phyloP scores from a whole-genome alignment of 2,329 filamentous ascomycete genomes.

The Sclerotinia glacialis region DNA sequence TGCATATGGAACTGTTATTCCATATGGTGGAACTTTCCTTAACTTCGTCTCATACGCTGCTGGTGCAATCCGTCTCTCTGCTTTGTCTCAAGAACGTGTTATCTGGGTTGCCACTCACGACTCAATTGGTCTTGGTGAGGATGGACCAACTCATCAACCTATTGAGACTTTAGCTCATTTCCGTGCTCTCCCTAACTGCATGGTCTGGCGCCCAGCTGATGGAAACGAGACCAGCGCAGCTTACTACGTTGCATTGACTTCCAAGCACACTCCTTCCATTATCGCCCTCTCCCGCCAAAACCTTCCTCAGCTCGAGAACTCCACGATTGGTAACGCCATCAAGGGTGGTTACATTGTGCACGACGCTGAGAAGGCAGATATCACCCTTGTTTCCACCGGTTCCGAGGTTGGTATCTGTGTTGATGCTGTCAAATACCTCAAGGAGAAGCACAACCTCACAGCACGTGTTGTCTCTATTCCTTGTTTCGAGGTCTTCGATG shows the following conservation, averaged over 20 bases:
- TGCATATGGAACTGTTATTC: slow-evolving; percentile 92
- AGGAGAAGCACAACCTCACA: slow-evolving; percentile 82
- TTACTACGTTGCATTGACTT: slow-evolving; percentile 92
- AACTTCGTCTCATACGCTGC: slow-evolving; percentile 99
- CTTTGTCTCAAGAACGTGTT: slow-evolving; percentile 83
- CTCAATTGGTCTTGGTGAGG: slow-evolving; percentile 98
- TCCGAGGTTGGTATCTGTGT: slow-evolving; percentile 94
- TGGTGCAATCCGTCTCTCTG: slow-evolving; percentile 89
- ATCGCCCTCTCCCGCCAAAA: slow-evolving; percentile 96
- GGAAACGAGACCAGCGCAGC: slow-evolving; percentile 97
- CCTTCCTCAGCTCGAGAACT: slow-evolving; percentile 94
- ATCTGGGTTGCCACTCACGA: slow-evolving; percentile 98
- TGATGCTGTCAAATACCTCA: slow-evolving; percentile 86
- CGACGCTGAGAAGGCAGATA: slow-evolving; percentile 76
- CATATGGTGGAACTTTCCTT: slow-evolving; percentile 93
- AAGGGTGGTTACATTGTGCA: slow-evolving; percentile 94
- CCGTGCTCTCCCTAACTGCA: slow-evolving; percentile 97
- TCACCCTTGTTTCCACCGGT: slow-evolving; percentile 92
- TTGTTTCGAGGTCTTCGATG: slow-evolving; percentile 95
- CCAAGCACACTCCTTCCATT: slow-evolving; percentile 87
- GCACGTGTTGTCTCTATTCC: slow-evolving; percentile 93
- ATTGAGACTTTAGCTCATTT: slow-evolving; percentile 98
- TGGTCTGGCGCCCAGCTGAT: slow-evolving; percentile 98
- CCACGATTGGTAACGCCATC: slow-evolving; percentile 80
- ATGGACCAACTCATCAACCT: slow-evolving; percentile 97